Evolutionary conservation across 768 basidiomycete species (phyloP).

Genomic region (Hypholoma fasciculare): DNA sequence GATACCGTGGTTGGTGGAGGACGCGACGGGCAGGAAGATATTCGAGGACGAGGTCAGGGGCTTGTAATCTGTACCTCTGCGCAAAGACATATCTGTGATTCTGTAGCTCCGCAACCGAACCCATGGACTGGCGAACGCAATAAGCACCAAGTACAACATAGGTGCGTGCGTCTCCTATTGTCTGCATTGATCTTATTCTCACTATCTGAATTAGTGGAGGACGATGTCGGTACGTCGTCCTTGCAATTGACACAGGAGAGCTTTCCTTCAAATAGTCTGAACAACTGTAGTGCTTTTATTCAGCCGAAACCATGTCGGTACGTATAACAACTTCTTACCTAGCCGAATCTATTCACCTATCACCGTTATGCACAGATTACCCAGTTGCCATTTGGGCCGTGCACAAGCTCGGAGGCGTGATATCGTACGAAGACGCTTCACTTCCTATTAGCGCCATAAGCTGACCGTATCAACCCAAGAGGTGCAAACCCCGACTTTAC

Average conservation of each 20-base stretch:
- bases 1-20: constrained; percentile 51
- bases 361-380: constrained; percentile 40
- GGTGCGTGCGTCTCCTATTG: constrained; percentile 27
- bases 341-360: background rate
- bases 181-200: background rate
- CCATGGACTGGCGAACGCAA: constrained; percentile 46
- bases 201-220: constrained; percentile 32
- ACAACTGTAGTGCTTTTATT: constrained; percentile 54
- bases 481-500: constrained; percentile 67
- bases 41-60: constrained; percentile 39
- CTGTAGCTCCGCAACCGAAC: constrained; percentile 46
- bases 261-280: background rate
- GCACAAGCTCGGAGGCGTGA: constrained; percentile 55
- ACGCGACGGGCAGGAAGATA: constrained; percentile 41
- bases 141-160: constrained; percentile 42
- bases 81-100: background rate
- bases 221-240: constrained; percentile 47
- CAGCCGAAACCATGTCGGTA: constrained; percentile 69
- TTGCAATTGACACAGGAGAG: background rate
- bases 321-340: constrained; percentile 8
- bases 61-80: background rate
- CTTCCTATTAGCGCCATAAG: too few relatives aligned
- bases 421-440: constrained; percentile 43
- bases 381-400: constrained; percentile 56
- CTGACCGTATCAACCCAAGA: constrained; percentile 12